Conservation (phyloP, 2,329 filamentous ascomycete genomes). For the Pleoardoris graminearum region DNA sequence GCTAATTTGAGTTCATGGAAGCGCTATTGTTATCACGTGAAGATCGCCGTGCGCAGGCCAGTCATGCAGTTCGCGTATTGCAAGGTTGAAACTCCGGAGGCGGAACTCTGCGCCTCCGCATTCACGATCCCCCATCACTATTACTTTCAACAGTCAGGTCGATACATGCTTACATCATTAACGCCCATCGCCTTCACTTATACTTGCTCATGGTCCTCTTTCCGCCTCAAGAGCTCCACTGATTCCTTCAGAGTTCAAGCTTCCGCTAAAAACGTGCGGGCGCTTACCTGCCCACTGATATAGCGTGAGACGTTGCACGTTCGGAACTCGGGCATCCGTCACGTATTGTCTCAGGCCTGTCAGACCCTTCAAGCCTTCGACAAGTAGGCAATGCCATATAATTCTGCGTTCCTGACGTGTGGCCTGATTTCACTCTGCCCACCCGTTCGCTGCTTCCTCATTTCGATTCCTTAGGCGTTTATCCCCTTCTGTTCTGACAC, state of each 20-base stretch:
- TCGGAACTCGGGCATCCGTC: slow-evolving; percentile 27
- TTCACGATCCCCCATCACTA: background rate
- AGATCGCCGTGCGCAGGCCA: background rate
- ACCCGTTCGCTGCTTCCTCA: slow-evolving; percentile 7
- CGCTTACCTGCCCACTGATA: slow-evolving; percentile 14
- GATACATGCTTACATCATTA: background rate
- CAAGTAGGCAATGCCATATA: slow-evolving; percentile 31
- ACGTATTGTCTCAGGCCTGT: slow-evolving; percentile 35
- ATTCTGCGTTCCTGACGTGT: slow-evolving; percentile 29
- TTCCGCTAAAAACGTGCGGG: slow-evolving; percentile 8
- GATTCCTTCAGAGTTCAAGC: background rate
- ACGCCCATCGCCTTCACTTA: background rate
- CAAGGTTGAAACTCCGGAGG: slow-evolving; percentile 1
- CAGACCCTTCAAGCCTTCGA: slow-evolving; percentile 25
- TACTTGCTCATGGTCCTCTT: background rate
- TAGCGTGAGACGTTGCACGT: slow-evolving; percentile 17
- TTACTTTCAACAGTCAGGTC: background rate
- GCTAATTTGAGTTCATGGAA: background rate
- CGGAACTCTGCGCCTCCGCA: background rate
- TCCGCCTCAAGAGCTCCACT: background rate
- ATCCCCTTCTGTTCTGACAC: slow-evolving; percentile 18
- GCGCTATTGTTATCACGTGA: background rate
- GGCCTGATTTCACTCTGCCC: slow-evolving; percentile 34
- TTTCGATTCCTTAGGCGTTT: slow-evolving; percentile 22
- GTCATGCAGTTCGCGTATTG: background rate